Percentiles rank a stretch among this genome's conserved stretches.
Evolutionary conservation across 257 asterid species (phyloP).

Genomic region (Solanum bulbocastanum): DNA sequence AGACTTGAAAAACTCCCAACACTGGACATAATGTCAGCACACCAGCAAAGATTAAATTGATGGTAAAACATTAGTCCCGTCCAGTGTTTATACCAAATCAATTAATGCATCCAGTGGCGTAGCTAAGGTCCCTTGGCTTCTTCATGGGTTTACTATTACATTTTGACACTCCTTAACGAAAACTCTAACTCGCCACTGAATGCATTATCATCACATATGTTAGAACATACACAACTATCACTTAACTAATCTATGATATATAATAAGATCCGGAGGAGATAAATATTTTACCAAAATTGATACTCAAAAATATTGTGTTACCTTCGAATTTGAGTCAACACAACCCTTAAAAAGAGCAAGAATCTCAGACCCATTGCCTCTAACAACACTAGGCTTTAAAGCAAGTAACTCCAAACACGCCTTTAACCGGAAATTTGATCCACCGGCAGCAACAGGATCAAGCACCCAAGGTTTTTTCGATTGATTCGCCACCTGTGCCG

Average conservation of each 20-base stretch:
- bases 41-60: neutral
- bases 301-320: neutral
- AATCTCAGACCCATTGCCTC: slow-evolving; percentile 95
- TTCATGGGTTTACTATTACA: neutral
- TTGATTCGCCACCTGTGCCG: slow-evolving; percentile 48
- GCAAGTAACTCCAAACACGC: slow-evolving; percentile 65
- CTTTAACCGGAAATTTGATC: slow-evolving; percentile 55
- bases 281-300: neutral
- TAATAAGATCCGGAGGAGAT: neutral
- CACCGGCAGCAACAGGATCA: slow-evolving; percentile 92
- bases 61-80: neutral
- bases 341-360: slow-evolving; percentile 59
- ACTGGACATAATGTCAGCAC: neutral
- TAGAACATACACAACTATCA: neutral
- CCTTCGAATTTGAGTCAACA: slow-evolving; percentile 52
- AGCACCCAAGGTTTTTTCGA: slow-evolving; percentile 78
- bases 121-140: neutral
- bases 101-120: neutral
- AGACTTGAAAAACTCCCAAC: neutral
- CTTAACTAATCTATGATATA: neutral
- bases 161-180: neutral
- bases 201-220: neutral
- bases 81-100: neutral
- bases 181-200: neutral
- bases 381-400: slow-evolving; percentile 62